Conservation (phyloP, 192 early-diverging fungal species). For the Backusella mclennaniae region DNA sequence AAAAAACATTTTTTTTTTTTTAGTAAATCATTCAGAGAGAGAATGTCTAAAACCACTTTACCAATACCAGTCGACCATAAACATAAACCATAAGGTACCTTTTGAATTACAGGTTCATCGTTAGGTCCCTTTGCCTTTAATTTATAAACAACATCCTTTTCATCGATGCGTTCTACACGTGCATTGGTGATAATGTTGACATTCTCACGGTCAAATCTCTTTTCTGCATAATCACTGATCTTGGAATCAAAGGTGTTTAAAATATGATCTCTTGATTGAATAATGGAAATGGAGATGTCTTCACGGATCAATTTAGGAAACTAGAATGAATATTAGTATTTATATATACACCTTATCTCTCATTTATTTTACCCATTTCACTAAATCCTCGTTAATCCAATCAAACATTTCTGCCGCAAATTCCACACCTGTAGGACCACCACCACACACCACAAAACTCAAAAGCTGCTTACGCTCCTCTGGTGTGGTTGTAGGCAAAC, state of each 20-base stretch:
- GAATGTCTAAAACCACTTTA: background rate
- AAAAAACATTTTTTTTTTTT: too few species aligned
- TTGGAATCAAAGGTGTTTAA: constrained; percentile 68
- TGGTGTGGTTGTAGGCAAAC: constrained; percentile 55
- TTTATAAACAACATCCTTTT: constrained; percentile 53
- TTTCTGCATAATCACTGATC: constrained; percentile 67
- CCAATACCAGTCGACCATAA: constrained; percentile 61
- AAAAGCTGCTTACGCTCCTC: constrained; percentile 61
- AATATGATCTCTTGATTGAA: constrained; percentile 71
- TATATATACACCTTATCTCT: background rate
- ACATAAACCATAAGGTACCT: constrained; percentile 48
- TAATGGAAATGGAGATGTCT: constrained; percentile 57
- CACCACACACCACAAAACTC: constrained; percentile 72
- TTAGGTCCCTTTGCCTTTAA: constrained; percentile 36
- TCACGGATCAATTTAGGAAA: constrained; percentile 61
- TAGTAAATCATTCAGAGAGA: too few species aligned
- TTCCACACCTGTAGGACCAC: constrained; percentile 70
- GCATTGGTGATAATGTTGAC: constrained; percentile 70
- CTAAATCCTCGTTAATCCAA: constrained; percentile 58
- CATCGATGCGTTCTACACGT: constrained; percentile 57
- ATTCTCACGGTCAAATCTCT: constrained; percentile 59
- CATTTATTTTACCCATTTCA: constrained; percentile 46
- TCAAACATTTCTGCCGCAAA: constrained; percentile 61
- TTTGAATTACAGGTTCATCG: constrained; percentile 22
- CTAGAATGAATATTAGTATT: constrained; percentile 27